Evolutionary conservation across 1,284 basidiomycete genomes (phyloP).

Genomic region (Golubevia pallescens): DNA sequence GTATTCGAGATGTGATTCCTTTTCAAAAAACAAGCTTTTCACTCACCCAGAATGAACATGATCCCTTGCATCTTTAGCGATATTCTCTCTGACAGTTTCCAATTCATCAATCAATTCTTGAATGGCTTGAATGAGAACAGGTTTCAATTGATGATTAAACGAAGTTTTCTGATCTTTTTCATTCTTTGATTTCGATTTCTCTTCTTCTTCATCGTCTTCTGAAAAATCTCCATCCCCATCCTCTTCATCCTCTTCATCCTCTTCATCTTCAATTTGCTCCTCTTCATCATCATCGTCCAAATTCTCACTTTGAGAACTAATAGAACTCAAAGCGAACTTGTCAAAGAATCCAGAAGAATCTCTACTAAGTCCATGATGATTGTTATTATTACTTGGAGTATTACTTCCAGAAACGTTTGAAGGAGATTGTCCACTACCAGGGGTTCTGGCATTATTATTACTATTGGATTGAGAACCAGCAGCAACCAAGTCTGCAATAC

Average conservation of each 20-base stretch:
- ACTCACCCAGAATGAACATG: slow-evolving; percentile 94
- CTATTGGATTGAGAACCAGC: slow-evolving; percentile 31
- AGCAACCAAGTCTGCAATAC: slow-evolving; percentile 54
- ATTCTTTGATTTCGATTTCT: neutral
- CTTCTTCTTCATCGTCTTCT: slow-evolving; percentile 4
- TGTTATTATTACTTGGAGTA: too few relatives aligned
- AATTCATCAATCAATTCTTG: slow-evolving; percentile 87
- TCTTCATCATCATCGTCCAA: slow-evolving; percentile 7
- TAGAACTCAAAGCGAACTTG: too few relatives aligned
- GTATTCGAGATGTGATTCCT: neutral
- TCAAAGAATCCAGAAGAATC: too few relatives aligned
- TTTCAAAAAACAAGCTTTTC: neutral
- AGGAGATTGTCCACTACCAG: too few relatives aligned
- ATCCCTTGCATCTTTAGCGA: slow-evolving; percentile 90
- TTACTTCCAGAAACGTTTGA: too few relatives aligned
- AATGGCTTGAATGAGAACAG: slow-evolving; percentile 66
- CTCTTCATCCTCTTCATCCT: slow-evolving; percentile 10
- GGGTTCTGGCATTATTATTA: slow-evolving; percentile 17
- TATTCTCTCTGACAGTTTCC: slow-evolving; percentile 92
- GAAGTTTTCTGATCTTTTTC: neutral
- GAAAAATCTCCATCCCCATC: slow-evolving; percentile 9
- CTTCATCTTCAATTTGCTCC: slow-evolving; percentile 10
- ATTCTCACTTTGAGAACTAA: neutral
- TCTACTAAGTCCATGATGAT: too few relatives aligned
- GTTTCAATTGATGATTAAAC: slow-evolving; percentile 54